phyloP scores from a whole-genome alignment of 495 filamentous ascomycete genomes.

The Xeromyces bisporus region DNA sequence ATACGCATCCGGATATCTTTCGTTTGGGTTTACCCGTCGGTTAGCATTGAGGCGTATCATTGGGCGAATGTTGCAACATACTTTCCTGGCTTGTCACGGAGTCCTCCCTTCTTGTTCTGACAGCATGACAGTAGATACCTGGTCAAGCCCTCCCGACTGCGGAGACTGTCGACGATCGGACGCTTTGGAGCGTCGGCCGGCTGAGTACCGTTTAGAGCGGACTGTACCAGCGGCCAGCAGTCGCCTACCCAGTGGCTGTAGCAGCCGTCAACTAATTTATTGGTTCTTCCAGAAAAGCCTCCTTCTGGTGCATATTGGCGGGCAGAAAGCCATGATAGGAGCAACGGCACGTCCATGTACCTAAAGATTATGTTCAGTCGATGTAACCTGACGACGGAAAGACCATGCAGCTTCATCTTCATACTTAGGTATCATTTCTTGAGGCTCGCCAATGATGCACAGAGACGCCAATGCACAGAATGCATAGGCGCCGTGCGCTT shows the following conservation, averaged over 20 bases:
- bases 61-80: slow-evolving; percentile 27
- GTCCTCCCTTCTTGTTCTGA: slow-evolving; percentile 60
- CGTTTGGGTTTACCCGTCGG: slow-evolving; percentile 6
- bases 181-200: slow-evolving; percentile 5
- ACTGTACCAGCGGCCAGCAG: slow-evolving; percentile 82
- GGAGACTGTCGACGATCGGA: slow-evolving; percentile 34
- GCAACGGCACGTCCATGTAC: slow-evolving; percentile 57
- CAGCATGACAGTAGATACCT: slow-evolving; percentile 82
- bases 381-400: background rate
- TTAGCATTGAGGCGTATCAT: background rate
- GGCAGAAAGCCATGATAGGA: slow-evolving; percentile 75
- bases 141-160: slow-evolving; percentile 67
- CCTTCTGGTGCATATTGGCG: slow-evolving; percentile 87
- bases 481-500: slow-evolving; percentile 93
- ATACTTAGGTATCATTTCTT: slow-evolving; percentile 49
- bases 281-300: slow-evolving; percentile 83
- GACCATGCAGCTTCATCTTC: slow-evolving; percentile 7
- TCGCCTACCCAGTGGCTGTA: slow-evolving; percentile 96
- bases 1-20: slow-evolving; percentile 66
- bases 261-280: slow-evolving; percentile 94
- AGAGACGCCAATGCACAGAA: slow-evolving; percentile 87
- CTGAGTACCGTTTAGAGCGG: slow-evolving; percentile 43
- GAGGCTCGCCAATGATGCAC: slow-evolving; percentile 62
- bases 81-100: slow-evolving; percentile 89
- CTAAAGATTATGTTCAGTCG: slow-evolving; percentile 22